Evolutionary conservation across 2,329 filamentous ascomycete genomes (phyloP).

Genomic region (Penicillium psychrosexuale): DNA sequence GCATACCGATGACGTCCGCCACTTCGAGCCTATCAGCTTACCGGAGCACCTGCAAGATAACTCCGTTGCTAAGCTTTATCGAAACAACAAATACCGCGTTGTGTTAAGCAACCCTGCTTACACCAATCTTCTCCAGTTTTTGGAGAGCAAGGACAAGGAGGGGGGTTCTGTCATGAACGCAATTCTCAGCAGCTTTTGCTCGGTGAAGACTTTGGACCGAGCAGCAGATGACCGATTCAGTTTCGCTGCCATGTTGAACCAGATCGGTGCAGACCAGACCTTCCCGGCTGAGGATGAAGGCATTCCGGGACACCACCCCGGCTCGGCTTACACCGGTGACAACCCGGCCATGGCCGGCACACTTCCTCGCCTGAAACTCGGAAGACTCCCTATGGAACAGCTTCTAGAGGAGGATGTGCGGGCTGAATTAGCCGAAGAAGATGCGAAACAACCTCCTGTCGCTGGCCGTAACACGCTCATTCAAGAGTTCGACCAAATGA

Average conservation of each 20-base stretch:
- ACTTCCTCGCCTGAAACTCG: conserved; percentile 67
- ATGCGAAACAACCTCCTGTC: conserved; percentile 69
- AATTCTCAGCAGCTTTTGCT: conserved; percentile 63
- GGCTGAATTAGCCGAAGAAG: conserved; percentile 81
- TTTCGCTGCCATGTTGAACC: conserved; percentile 58
- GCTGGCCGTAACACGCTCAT: conserved; percentile 70
- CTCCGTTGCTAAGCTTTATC: conserved; percentile 73
- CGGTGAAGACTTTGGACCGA: conserved; percentile 59
- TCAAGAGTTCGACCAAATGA: conserved; percentile 82
- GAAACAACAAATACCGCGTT: conserved; percentile 81
- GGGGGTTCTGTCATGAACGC: conserved; percentile 75
- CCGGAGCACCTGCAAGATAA: conserved; percentile 78
- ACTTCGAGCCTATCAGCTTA: conserved; percentile 69
- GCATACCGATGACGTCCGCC: conserved; percentile 75
- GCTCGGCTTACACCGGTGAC: conserved; percentile 58
- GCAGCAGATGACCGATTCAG: conserved; percentile 57
- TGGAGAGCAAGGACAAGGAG: conserved; percentile 80
- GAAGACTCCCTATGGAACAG: conserved; percentile 76
- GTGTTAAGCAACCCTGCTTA: conserved; percentile 84
- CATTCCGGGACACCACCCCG: conserved; percentile 65
- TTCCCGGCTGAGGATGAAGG: conserved; percentile 65
- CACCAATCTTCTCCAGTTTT: conserved; percentile 77
- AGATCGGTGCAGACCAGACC: conserved; percentile 54
- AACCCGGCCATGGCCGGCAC: conserved; percentile 57
- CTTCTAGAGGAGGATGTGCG: conserved; percentile 82